Conservation (phyloP, 2,329 filamentous ascomycete genomes). For the Epichloe amarillans region DNA sequence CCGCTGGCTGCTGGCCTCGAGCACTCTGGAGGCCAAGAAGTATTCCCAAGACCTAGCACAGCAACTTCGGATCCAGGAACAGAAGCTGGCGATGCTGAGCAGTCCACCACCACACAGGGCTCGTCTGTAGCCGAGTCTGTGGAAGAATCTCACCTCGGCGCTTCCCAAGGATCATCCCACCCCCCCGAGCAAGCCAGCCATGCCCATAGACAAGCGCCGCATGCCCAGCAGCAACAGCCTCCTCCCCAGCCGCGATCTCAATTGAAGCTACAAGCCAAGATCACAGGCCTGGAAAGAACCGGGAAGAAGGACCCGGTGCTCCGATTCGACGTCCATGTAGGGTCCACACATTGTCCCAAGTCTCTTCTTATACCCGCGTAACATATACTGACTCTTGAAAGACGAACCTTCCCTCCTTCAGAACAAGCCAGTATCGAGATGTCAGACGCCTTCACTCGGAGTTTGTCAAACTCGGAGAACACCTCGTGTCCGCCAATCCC, state of each 20-base stretch:
- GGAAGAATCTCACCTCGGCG: slow-evolving; percentile 7
- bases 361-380: background rate
- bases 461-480: slow-evolving; percentile 90
- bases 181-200: slow-evolving; percentile 6
- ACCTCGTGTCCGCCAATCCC: slow-evolving; percentile 93
- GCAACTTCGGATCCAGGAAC: slow-evolving; percentile 32
- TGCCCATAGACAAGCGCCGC: slow-evolving; percentile 13
- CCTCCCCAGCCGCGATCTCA: slow-evolving; percentile 50
- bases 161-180: slow-evolving; percentile 8
- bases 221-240: slow-evolving; percentile 33
- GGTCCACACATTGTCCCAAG: slow-evolving; percentile 3
- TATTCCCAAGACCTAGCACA: slow-evolving; percentile 32
- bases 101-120: slow-evolving; percentile 16
- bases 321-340: slow-evolving; percentile 90
- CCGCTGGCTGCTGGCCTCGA: slow-evolving; percentile 28
- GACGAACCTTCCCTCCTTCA: slow-evolving; percentile 97
- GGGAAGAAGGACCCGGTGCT: slow-evolving; percentile 93
- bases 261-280: slow-evolving; percentile 85
- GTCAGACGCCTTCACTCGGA: slow-evolving; percentile 91
- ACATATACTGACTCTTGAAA: slow-evolving; percentile 22
- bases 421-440: slow-evolving; percentile 96
- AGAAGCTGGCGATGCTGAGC: slow-evolving; percentile 23
- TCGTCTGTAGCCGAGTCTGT: slow-evolving; percentile 5
- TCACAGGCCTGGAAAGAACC: slow-evolving; percentile 82
- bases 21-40: slow-evolving; percentile 23